Conservation (phyloP, 352 stramenopile species). For the Phytopythium boreale region DNA sequence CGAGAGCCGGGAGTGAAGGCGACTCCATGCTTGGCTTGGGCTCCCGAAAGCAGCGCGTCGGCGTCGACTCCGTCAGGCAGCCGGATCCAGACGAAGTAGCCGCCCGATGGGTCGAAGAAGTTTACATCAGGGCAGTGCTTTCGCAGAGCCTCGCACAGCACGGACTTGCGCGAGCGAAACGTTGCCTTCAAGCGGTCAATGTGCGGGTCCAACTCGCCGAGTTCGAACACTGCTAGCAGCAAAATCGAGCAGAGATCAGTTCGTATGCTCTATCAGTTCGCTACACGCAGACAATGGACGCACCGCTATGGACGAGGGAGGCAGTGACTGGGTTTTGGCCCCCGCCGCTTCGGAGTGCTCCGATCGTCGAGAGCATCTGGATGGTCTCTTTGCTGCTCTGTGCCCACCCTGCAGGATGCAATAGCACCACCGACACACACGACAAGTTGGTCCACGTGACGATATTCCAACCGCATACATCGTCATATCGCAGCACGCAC, state of each 20-base stretch:
- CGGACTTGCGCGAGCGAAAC: constrained; percentile 38
- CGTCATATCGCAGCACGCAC: constrained; percentile 27
- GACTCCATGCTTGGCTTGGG: constrained; percentile 49
- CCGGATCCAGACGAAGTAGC: constrained; percentile 85
- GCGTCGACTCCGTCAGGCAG: constrained; percentile 47
- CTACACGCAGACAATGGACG: constrained; percentile 2
- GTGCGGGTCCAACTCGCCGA: constrained; percentile 43
- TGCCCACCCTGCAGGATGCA: constrained; percentile 40
- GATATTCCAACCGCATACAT: background rate
- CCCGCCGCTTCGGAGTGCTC: constrained; percentile 85
- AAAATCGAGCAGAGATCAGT: constrained; percentile 9
- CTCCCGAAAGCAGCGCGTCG: constrained; percentile 47
- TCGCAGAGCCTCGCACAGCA: constrained; percentile 46
- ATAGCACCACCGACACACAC: background rate
- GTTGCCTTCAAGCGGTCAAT: constrained; percentile 40
- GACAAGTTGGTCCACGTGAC: too few relatives aligned
- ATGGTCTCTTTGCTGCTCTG: constrained; percentile 60
- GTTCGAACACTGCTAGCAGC: constrained; percentile 49
- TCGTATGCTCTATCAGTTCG: constrained; percentile 6
- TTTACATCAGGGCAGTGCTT: constrained; percentile 34
- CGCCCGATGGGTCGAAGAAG: constrained; percentile 65
- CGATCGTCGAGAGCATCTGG: constrained; percentile 53
- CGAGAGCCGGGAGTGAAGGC: constrained; percentile 73
- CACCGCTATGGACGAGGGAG: constrained; percentile 74
- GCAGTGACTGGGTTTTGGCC: constrained; percentile 91